Evolutionary conservation across 2,329 filamentous ascomycete species (phyloP).

Genomic region (Orbilia brochopaga): DNA sequence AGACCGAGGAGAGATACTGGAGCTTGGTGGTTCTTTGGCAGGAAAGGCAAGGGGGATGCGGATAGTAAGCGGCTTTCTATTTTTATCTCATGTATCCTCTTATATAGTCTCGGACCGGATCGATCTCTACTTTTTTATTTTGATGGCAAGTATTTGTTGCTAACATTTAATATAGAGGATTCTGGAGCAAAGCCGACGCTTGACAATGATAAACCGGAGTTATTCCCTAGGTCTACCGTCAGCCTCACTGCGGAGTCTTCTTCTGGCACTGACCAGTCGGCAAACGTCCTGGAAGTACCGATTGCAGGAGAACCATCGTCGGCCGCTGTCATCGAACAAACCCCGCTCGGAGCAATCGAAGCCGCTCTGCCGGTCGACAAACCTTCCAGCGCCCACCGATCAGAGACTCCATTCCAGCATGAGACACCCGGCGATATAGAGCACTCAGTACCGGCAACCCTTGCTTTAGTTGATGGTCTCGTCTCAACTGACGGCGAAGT

Average conservation of each 20-base stretch:
- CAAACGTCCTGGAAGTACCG: not conserved
- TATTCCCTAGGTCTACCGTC: not conserved
- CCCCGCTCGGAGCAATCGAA: too few species aligned
- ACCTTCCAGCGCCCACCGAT: too few species aligned
- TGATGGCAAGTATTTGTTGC: too few species aligned
- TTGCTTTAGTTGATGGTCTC: not conserved
- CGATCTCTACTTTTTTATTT: too few species aligned
- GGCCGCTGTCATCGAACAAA: not conserved
- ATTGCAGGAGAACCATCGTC: not conserved
- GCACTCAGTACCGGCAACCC: not conserved
- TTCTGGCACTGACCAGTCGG: not conserved
- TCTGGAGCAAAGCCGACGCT: too few species aligned
- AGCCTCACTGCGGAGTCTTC: not conserved
- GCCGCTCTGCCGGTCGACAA: too few species aligned
- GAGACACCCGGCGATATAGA: too few species aligned
- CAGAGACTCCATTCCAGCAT: too few species aligned
- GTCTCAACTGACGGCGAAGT: not conserved
- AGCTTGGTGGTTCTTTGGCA: conserved; percentile 30
- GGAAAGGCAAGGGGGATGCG: not conserved
- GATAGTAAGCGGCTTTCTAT: not conserved
- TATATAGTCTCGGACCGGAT: not conserved
- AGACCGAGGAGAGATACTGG: conserved; percentile 42
- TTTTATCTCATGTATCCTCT: not conserved
- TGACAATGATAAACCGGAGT: too few species aligned
- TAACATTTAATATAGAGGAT: too few species aligned